Percentiles rank a stretch among this genome's conserved stretches.
Conservation (phyloP, 306 rosid species). For the Cicer arietinum region DNA sequence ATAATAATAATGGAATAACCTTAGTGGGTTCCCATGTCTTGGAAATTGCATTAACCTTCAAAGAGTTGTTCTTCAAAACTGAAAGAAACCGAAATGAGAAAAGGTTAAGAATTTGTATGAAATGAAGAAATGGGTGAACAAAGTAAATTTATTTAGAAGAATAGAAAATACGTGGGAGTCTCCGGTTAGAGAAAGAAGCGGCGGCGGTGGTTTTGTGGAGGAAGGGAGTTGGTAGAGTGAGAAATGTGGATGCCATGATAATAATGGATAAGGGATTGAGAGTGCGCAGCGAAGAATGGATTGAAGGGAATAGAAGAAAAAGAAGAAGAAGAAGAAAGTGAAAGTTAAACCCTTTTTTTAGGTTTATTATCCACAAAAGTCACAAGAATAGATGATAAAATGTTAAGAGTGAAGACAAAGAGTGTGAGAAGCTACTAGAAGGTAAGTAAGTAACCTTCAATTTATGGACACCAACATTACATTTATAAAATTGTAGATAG, state of each 20-base stretch:
- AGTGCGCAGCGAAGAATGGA: not conserved
- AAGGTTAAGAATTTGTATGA: not conserved
- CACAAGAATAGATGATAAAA: not conserved
- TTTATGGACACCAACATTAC: no score
- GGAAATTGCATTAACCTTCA: slow-evolving; percentile 62
- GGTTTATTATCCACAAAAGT: slow-evolving; percentile 23
- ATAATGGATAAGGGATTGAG: slow-evolving; percentile 44
- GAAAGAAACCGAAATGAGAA: slow-evolving; percentile 38
- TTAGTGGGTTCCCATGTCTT: slow-evolving; percentile 74
- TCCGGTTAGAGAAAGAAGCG: slow-evolving; percentile 52
- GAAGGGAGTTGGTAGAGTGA: slow-evolving; percentile 62
- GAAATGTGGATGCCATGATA: slow-evolving; percentile 72
- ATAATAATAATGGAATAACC: slow-evolving; percentile 23
- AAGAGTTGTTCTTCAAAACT: slow-evolving; percentile 64
- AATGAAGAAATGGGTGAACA: slow-evolving; percentile 12
- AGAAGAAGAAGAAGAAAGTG: no score
- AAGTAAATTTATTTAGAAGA: not conserved
- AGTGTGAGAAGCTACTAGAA: slow-evolving; percentile 28
- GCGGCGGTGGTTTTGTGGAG: slow-evolving; percentile 49
- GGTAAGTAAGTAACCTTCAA: not conserved
- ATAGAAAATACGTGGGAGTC: slow-evolving; percentile 48
- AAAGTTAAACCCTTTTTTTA: slow-evolving; percentile 30
- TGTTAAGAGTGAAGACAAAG: no score
- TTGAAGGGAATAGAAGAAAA: not conserved
- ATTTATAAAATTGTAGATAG: no score